Evolutionary conservation across 2,329 filamentous ascomycete genomes (phyloP).

Genomic region (Exophiala viscosa): DNA sequence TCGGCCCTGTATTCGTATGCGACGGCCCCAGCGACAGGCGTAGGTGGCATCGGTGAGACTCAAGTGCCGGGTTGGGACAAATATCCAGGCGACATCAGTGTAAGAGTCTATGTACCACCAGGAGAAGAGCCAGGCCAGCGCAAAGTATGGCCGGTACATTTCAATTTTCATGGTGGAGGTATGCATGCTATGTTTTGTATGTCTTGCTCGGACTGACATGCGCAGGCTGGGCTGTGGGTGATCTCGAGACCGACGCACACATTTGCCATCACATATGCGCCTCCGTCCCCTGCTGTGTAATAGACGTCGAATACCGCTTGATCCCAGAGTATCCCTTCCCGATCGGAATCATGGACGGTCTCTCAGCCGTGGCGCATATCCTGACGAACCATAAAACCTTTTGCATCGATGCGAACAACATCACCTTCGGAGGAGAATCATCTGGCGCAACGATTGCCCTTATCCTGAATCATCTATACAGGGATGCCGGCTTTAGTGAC

Average conservation of each 20-base stretch:
- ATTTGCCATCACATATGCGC: slow-evolving; percentile 29
- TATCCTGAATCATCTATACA: slow-evolving; percentile 25
- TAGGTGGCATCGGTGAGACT: slow-evolving; percentile 29
- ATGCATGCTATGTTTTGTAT: not conserved
- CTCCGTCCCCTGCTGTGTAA: slow-evolving; percentile 27
- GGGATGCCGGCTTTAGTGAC: slow-evolving; percentile 20
- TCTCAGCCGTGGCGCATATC: slow-evolving; percentile 24
- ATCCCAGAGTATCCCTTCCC: slow-evolving; percentile 28
- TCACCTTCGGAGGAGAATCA: slow-evolving; percentile 27
- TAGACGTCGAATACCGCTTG: slow-evolving; percentile 27
- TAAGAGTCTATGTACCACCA: slow-evolving; percentile 28
- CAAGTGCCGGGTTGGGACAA: slow-evolving; percentile 27
- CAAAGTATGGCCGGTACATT: slow-evolving; percentile 29
- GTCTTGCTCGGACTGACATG: slow-evolving; percentile 2
- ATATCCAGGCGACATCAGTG: slow-evolving; percentile 27
- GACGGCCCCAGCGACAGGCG: slow-evolving; percentile 24
- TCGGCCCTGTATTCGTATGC: slow-evolving; percentile 27
- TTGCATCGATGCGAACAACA: slow-evolving; percentile 25
- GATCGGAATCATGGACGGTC: slow-evolving; percentile 27
- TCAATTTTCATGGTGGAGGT: slow-evolving; percentile 30
- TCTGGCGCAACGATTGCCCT: slow-evolving; percentile 28
- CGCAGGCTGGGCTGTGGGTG: slow-evolving; percentile 26
- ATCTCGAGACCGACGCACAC: slow-evolving; percentile 28
- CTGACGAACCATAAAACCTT: slow-evolving; percentile 28
- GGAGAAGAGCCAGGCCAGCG: slow-evolving; percentile 26